phyloP scores from a whole-genome alignment of 2,329 filamentous ascomycete species.

The Xylariaceae sp. region DNA sequence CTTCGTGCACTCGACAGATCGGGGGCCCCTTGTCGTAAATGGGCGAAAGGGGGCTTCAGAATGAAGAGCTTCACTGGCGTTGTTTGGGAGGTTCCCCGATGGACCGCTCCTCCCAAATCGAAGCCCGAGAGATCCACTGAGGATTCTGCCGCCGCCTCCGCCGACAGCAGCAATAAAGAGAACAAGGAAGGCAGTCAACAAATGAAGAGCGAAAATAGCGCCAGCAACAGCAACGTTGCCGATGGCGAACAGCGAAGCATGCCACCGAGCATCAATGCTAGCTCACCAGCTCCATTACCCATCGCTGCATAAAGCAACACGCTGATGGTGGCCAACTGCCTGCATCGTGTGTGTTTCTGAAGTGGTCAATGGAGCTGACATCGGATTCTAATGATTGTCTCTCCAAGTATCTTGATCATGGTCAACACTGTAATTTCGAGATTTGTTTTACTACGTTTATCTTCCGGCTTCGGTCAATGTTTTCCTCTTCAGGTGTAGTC shows the following conservation, averaged over 20 bases:
- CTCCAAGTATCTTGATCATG: no score
- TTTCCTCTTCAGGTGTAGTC: conserved; percentile 9
- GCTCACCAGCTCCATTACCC: conserved; percentile 48
- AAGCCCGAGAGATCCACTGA: conserved; percentile 41
- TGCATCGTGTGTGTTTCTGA: no score
- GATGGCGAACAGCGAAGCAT: conserved; percentile 52
- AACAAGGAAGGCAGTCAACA: conserved; percentile 53
- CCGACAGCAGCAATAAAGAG: conserved; percentile 57
- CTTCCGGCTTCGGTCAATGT: conserved; percentile 2
- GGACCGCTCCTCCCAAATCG: conserved; percentile 58
- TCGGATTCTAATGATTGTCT: no score
- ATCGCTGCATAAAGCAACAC: conserved; percentile 30
- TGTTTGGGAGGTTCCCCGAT: conserved; percentile 19
- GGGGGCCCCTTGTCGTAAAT: conserved; percentile 87
- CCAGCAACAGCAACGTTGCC: conserved; percentile 22
- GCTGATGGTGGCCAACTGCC: no score
- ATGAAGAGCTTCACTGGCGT: conserved; percentile 75
- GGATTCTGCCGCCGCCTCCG: conserved; percentile 40
- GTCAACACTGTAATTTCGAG: no score
- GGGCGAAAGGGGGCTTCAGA: conserved; percentile 76
- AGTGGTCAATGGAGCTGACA: no score
- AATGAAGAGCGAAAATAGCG: conserved; percentile 41
- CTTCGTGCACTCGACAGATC: conserved; percentile 90
- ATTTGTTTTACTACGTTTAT: background rate
- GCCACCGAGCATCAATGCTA: conserved; percentile 44